Evolutionary conservation across 164 flowering plant species (phyloP).

Genomic region (Malania oleifera): DNA sequence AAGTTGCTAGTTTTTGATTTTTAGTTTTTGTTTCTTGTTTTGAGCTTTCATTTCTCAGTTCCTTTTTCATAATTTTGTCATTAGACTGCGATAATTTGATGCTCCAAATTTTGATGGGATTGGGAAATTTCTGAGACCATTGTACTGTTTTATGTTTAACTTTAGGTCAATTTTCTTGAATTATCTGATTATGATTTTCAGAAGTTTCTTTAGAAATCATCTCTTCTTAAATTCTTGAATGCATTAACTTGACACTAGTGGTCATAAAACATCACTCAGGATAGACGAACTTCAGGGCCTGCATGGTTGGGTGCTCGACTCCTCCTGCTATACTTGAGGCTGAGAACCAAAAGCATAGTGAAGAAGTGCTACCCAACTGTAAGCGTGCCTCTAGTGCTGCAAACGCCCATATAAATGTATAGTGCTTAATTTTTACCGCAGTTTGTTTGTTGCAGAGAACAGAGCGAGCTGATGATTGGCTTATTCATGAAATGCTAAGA

Average conservation of each 20-base stretch:
- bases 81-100: no score
- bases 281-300: slow-evolving; percentile 47
- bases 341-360: slow-evolving; percentile 41
- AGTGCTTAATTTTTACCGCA: not conserved
- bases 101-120: no score
- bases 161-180: no score
- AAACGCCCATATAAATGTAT: not conserved
- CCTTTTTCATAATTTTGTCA: no score
- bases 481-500: slow-evolving; percentile 66
- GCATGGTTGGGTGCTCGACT: slow-evolving; percentile 66
- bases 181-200: no score
- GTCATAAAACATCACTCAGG: slow-evolving; percentile 37
- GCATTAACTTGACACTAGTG: not conserved
- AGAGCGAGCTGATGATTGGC: slow-evolving; percentile 72
- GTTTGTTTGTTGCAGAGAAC: slow-evolving; percentile 45
- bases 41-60: no score
- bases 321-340: slow-evolving; percentile 56
- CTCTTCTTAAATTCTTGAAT: not conserved
- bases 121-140: no score
- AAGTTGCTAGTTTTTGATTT: no score
- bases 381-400: slow-evolving; percentile 20
- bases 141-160: no score
- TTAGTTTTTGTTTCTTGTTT: no score
- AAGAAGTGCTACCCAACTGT: slow-evolving; percentile 73
- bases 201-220: no score